Base-by-base conservation (phyloP, 1,139 yeast species). In the Pichia kudriavzevii region DNA sequence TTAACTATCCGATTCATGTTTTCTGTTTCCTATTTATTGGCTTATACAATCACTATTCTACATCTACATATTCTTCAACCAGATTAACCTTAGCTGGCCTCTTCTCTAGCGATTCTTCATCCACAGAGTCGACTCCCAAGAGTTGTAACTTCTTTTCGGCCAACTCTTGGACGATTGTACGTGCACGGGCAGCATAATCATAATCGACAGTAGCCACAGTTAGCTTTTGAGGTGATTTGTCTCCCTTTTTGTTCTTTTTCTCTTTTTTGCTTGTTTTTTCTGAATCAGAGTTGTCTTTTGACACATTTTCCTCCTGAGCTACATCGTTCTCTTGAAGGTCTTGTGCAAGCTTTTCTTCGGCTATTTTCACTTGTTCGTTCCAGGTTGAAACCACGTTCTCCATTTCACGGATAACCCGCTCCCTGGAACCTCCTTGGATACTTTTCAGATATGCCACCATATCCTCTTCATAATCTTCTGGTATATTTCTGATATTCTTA, bases 401-500 rank as follows among this genome's bases (percentile, higher is more conserved):
- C 51, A 80, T 68, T 12, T 72, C 76, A 4, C 63, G 69, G 8
- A 71, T 58, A 13, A 84, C 56, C 43, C 94, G 64, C 14, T 63
- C 72, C 43, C 77, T 62, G 5, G 83, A 71, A 0, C 83, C 85
- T 4, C 95, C 95, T 55, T 79, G 84, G 22, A 85, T 53, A 3
- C 84, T 84, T 27, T 65, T 69, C 32, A 85, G 59, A 52, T 88
- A 88, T 8, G 57, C 56, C 14, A 66, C 47, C 41, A 87, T 56
- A 28, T 76, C 75, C 2, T 56, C 63, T 31, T 67, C 72, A 48
- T 83, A 87, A 3, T 68, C 62, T 1, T 60, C 65, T 1, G 79
- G 82, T 13, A 79, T 69, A 24, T 53, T 46, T 42, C 66, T 68
- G 31, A 83, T 61, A 57, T 85, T 79, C 51, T 79, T 80, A 44